Base-by-base conservation (phyloP, 208 protist genomes). In the Trypanosoma platydactyli region DNA sequence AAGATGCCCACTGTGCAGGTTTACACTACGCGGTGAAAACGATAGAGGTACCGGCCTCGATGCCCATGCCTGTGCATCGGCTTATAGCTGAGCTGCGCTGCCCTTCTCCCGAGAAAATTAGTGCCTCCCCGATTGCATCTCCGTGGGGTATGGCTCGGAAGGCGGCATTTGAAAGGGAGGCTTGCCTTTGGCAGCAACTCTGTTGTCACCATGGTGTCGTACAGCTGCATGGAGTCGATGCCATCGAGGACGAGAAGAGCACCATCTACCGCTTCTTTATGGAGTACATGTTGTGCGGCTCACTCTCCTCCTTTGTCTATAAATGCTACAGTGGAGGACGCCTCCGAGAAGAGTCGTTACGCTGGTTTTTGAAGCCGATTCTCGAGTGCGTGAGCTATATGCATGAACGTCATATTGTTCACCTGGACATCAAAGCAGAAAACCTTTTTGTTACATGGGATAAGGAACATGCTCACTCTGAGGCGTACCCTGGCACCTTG, bases 181-280 rank as follows among this genome's bases (percentile, higher is more conserved):
- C 94, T 49, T 71, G 78, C 12, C 84, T 96, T 51, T 73, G 92
- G 73, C 88, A 83, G 57, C 86, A 88, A 50, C 48, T 95, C 33
- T 38, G 33, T 12, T 55, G 79, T 24, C 92, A 97, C 63, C 68
- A 64, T 0, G 90, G 94, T 67, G 57, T 95, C 44, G 87, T 97
- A 1, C 53, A 64, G 44, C 51, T 92, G 13, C 72, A 76, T 41
- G 88, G 89, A 24, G 81, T 92, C 27, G 89, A 95, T 57, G 73
- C 67, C 1, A 16, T 46, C 3, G 46, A 58, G 20, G 73, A 80
- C 20, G 72, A 75, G 24, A 30, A 91, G 12, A 38, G 61, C 5
- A 49, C 40, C 22, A 30, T 50, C 13, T 67, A 51, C 25, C 74
- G 74, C 24, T 56, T 89, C 22, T 79, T 81, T 6, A 77, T 84